Base-by-base conservation (phyloP, 2,329 filamentous ascomycete genomes). In the Parascedosporium putredinis region DNA sequence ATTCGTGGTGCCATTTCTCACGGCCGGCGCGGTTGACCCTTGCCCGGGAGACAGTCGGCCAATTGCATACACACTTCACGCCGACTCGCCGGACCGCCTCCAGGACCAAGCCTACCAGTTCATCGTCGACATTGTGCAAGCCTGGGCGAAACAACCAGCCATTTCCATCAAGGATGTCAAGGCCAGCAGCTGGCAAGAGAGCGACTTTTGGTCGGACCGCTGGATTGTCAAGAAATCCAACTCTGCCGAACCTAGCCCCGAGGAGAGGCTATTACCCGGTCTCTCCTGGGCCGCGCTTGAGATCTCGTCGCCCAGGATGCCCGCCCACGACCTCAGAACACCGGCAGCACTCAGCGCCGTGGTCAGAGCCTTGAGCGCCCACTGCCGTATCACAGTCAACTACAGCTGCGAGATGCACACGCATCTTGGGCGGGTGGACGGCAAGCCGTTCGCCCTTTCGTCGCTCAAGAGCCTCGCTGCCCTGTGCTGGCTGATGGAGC, bases 161-260 rank as follows among this genome's bases (percentile, higher is more conserved):
- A 56, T 62, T 12, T 62, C 62, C 34, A 53, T 55, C 23, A 49
- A 56, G 20, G 57, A 62, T 2, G 58, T 67, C 36, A 36, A 55
- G 6, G 42, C 51, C 7, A 38, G 43, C 7, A 54, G 55, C 3
- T 43, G 49, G 8, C 51, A 57, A 5, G 64, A 66, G 49, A 54
- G 56, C 16, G 57, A 65, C 20, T 66, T 58, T 48, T 68, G 64
- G 66, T 52, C 52, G n/a, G 58, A 60, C 1, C 57, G 62, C 48
- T 69, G 66, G 67, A 62, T 68, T 23, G 63, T 70, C 33, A 68
- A 70, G 51, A 64, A 63, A 49, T 62, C 67, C 33, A 68, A 67
- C 53, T 69, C 67, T n/a, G 64, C 65, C 3, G 58, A 60, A 43
- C 60, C 64, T 2, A 52, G 53, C 9, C 55, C 58, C 3, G 53